Conservation (phyloP, 1,284 basidiomycete species). For the Cronartium quercuum region DNA sequence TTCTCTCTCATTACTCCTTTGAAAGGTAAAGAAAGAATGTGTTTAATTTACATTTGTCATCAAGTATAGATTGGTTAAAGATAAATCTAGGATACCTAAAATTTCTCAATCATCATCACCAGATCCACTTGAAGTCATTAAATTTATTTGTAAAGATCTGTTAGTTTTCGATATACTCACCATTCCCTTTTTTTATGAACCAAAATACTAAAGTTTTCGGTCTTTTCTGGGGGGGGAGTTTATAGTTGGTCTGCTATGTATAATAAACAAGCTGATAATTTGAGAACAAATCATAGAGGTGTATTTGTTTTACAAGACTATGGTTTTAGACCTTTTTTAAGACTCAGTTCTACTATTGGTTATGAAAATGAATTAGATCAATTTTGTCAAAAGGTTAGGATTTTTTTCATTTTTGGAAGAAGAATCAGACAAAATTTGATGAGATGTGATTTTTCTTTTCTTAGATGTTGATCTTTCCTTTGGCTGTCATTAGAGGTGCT, state of each 20-base stretch:
- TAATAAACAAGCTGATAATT: slow-evolving; percentile 38
- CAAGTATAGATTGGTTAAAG: slow-evolving; percentile 11
- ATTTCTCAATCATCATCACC: slow-evolving; percentile 10
- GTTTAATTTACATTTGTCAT: background rate
- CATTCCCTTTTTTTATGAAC: background rate
- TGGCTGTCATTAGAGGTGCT: slow-evolving; percentile 31
- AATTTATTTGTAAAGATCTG: slow-evolving; percentile 39
- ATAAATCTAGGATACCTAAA: slow-evolving; percentile 7
- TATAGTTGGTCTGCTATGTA: slow-evolving; percentile 34
- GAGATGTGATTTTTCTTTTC: slow-evolving; percentile 14
- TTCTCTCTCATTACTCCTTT: background rate
- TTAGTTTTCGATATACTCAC: background rate
- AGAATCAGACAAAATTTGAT: slow-evolving; percentile 26
- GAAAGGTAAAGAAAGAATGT: background rate
- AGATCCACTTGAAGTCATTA: slow-evolving; percentile 36
- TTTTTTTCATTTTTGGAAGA: slow-evolving; percentile 18
- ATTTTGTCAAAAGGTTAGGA: slow-evolving; percentile 18
- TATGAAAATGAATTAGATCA: slow-evolving; percentile 27
- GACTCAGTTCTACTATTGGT: slow-evolving; percentile 19
- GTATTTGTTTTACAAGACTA: slow-evolving; percentile 37
- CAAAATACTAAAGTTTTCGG: background rate
- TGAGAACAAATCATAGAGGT: slow-evolving; percentile 33
- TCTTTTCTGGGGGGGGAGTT: background rate
- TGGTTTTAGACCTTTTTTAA: slow-evolving; percentile 28
- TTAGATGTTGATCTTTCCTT: slow-evolving; percentile 29